Evolutionary conservation across 1,139 yeast genomes (phyloP), one percentile per base, ranked within the genome.

Genomic region (Taphrina sp.): DNA sequence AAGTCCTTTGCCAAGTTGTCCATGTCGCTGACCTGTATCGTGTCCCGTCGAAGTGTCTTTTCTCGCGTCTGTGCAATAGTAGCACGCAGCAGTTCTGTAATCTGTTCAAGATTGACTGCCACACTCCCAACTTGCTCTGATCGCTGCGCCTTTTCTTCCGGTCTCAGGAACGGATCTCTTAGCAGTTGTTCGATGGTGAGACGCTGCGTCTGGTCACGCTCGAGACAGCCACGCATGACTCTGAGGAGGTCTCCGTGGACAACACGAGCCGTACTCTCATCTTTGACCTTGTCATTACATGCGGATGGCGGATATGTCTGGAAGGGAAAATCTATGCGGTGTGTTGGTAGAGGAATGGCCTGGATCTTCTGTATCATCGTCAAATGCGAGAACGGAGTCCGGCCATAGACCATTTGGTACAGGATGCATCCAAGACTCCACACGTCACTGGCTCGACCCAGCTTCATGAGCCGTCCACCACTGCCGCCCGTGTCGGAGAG

Each of bases 371-470:
- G 89, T 58, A 85, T 82, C 1, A 95, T 95, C 31, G 82, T 79
- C 64, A 80, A 87, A 1, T 77, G 76, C 3, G 52, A 34, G 72
- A 88, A 90, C 1, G 98, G 98, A 1, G 96, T 94, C 61, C 77
- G 78, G 0, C 96, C 96, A 66, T 92, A 92, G 2, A 90, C 79
- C 95, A 94, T 88, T 70, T 92, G 97, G 70, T 90, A 92, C 2
- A 92, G 76, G 3, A 92, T 92, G 68, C 98, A 89, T 0, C 98
- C 99, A 71, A 96, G 85, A 19, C 97, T 89, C 98, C 98, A 92
- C 10, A 94, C 82, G 72, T 92, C 99, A 0, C 97, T 85, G 0
- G 98, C 96, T 65, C 82, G 85, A 1, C 98, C 97, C 5, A 90
- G 95, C 67, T 81, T 86, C 94, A 95, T 85, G 56, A 83, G 81